Evolutionary conservation across 768 basidiomycete genomes (phyloP), one percentile per base, ranked within the genome.

Genomic region (Lentinula raphanica): DNA sequence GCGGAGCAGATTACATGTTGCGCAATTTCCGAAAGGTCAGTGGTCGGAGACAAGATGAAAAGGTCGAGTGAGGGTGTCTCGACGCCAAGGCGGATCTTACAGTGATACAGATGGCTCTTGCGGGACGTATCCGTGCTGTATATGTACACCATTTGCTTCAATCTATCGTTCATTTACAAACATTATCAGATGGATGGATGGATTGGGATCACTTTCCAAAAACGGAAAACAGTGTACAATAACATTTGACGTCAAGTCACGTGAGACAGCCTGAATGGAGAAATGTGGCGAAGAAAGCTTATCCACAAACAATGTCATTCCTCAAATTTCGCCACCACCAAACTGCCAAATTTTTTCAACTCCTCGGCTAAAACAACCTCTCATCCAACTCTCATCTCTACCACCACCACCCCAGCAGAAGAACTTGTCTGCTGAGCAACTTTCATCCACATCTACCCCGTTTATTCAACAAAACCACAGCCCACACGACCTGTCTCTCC

Each of bases 1-100:
- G 88, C 5, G 71, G 79, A 46, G 89, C 91, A 25, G 88, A 93
- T 71, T 79, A 81, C 66, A 76, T 83, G 29, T 87, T 94, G 92
- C 64, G 76, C 58, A 73, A 74, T 39, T 92, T 92, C 65, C 73
- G 76, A 13, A 92, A 92, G 70, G 66, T 81, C 21, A 81, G 84
- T 51, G 85, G 80, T 7, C 68, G 82, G 49, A 76, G 86, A 59
- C 65, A 76, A 50, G 85, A 86, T 53, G 87, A 87, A 69, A 73
- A 75, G 28, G 64, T 69, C 4, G 63, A 55, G 17, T 48, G 36
- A 42, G 19, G 40, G 23, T 19, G 13, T 8, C 32, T 35, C 32
- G 8, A 35, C 8, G 32, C 32, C 8, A 8, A 8, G 32, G 32
- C 13, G n/a, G 32, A 35, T 7, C 32, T 35, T 35, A 35, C 32